These are phyloP conservation scores for Lichtheimia hyalospora DNA, from an alignment of 371 early-diverging fungal genomes.

Conservation along the genomic window DNA sequence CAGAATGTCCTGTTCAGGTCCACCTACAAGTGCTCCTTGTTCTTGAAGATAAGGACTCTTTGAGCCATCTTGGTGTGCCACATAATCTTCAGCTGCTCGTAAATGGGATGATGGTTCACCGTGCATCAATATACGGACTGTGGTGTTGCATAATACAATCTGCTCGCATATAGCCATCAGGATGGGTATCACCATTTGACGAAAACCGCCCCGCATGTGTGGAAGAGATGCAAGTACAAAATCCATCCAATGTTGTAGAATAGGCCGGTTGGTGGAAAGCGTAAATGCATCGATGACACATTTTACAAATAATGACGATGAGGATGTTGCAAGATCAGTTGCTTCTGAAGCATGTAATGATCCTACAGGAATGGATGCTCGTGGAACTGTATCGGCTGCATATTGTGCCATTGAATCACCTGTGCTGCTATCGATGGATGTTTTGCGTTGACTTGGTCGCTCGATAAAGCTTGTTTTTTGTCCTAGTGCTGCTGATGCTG, in stretches of 20 bases:
- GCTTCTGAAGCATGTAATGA: conserved; percentile 24
- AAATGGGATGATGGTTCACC: conserved; percentile 16
- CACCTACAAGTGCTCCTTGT: conserved; percentile 17
- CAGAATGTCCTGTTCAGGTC: conserved; percentile 55
- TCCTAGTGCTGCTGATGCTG: conserved; percentile 24
- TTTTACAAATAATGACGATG: conserved; percentile 59
- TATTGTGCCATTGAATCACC: conserved; percentile 16
- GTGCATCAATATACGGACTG: conserved; percentile 32
- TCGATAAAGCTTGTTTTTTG: conserved; percentile 11
- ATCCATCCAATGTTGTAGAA: conserved; percentile 80
- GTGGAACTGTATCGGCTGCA: conserved; percentile 8
- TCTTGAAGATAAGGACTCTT: conserved; percentile 16
- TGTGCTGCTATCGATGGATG: conserved; percentile 18
- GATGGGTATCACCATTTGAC: conserved; percentile 60
- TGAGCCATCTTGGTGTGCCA: neutral
- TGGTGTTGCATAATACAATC: conserved; percentile 46
- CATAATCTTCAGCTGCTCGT: neutral
- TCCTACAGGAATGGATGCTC: conserved; percentile 5
- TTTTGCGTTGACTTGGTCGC: conserved; percentile 16
- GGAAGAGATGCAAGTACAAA: conserved; percentile 67
- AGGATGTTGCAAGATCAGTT: conserved; percentile 21
- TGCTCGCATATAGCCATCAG: conserved; percentile 67
- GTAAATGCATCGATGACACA: conserved; percentile 65
- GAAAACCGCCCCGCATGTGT: conserved; percentile 61
- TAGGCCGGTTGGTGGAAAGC: conserved; percentile 55